Evolutionary conservation across 2,329 filamentous ascomycete species (phyloP).

Genomic region (Arachnomyces sp.): DNA sequence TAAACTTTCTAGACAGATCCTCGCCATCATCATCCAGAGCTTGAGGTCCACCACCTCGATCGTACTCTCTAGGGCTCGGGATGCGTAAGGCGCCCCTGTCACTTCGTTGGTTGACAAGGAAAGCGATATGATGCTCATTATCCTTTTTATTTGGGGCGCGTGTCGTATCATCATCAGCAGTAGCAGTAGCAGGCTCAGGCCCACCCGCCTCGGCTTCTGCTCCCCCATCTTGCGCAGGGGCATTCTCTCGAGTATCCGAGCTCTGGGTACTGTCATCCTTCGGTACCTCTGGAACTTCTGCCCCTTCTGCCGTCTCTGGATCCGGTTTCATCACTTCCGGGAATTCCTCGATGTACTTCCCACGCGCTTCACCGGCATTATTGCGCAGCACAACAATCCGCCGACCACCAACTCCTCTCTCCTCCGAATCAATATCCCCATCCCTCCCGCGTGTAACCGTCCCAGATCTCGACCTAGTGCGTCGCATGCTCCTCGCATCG

Average conservation of each 20-base stretch:
- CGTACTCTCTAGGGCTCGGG: constrained; percentile 83
- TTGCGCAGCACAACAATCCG: constrained; percentile 33
- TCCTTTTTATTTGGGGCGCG: constrained; percentile 47
- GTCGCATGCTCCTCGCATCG: constrained; percentile 61
- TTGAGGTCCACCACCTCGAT: constrained; percentile 68
- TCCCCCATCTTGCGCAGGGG: constrained; percentile 5
- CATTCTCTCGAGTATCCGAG: neutral
- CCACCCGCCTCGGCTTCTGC: constrained; percentile 16
- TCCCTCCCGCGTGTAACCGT: constrained; percentile 38
- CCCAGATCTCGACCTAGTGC: constrained; percentile 54
- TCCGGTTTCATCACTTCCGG: constrained; percentile 17
- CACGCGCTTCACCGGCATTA: constrained; percentile 21
- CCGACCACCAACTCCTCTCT: constrained; percentile 30
- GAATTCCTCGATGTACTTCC: constrained; percentile 11
- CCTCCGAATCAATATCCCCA: constrained; percentile 23
- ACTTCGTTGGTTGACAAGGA: constrained; percentile 74
- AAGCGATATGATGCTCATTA: constrained; percentile 76
- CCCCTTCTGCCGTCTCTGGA: constrained; percentile 17
- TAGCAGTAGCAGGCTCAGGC: constrained; percentile 21
- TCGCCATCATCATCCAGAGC: constrained; percentile 43
- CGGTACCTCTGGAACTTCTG: constrained; percentile 7
- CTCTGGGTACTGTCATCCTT: neutral
- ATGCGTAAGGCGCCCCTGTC: constrained; percentile 74
- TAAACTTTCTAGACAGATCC: constrained; percentile 18
- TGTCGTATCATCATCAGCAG: constrained; percentile 50